These are phyloP conservation scores for Pistacia atlantica DNA, from an alignment of 345 rosid genomes.

Conservation along the genomic window DNA sequence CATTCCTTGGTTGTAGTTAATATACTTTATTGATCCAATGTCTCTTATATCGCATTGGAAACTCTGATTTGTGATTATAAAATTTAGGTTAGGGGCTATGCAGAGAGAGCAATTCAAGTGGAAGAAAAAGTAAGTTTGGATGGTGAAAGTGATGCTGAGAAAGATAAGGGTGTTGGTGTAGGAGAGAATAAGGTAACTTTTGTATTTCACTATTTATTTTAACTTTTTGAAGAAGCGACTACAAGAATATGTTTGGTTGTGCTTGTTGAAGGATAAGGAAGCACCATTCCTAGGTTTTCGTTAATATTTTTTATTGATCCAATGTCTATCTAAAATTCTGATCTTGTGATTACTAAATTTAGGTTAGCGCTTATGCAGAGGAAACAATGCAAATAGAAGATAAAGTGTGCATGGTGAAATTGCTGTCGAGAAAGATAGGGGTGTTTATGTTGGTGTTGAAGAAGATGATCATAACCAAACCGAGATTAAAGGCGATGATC, in stretches of 20 bases:
- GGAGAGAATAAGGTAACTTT: background rate
- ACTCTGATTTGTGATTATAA: background rate
- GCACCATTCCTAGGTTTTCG: background rate
- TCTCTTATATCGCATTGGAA: background rate
- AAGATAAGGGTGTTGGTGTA: too few species aligned
- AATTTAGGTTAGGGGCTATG: conserved; percentile 27
- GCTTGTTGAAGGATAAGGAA: background rate
- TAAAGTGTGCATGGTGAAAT: conserved; percentile 24
- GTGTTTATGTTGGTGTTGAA: conserved; percentile 64
- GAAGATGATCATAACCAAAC: conserved; percentile 42
- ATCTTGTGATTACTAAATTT: conserved; percentile 17
- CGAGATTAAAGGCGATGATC: conserved; percentile 56
- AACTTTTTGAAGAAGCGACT: background rate
- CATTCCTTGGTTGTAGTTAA: background rate
- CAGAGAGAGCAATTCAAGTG: conserved; percentile 12
- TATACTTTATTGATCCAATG: background rate
- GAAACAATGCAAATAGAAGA: conserved; percentile 21
- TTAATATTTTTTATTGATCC: background rate
- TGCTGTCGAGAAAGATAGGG: conserved; percentile 48
- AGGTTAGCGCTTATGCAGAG: conserved; percentile 20
- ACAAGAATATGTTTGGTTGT: background rate
- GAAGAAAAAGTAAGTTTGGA: background rate
- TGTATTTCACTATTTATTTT: background rate
- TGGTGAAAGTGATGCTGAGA: background rate
- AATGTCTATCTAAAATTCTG: background rate